A percentile compares a stretch with the other conserved stretches of the same genome.
These are phyloP conservation scores for Agrocybe praecox DNA, from an alignment of 768 basidiomycete genomes.

Conservation along the genomic window DNA sequence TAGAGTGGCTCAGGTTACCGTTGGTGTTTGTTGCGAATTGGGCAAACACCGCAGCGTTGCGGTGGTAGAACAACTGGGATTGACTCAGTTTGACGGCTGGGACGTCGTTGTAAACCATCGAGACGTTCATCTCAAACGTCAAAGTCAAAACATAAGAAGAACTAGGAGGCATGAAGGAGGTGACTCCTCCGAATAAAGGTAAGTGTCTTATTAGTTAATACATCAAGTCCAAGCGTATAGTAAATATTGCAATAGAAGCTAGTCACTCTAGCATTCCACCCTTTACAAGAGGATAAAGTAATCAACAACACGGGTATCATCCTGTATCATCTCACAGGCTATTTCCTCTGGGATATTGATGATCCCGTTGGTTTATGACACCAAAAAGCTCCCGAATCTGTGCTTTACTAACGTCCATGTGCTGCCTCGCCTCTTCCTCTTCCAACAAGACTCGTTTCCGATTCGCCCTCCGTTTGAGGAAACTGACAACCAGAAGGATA, in stretches of 20 bases:
- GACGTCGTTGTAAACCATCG: slow-evolving; percentile 20
- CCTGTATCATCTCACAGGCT: too few relatives aligned
- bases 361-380: background rate
- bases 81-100: slow-evolving; percentile 21
- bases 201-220: background rate
- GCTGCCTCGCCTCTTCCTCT: background rate
- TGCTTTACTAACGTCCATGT: background rate
- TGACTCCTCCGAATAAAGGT: background rate
- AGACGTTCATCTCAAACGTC: slow-evolving; percentile 21
- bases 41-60: slow-evolving; percentile 30
- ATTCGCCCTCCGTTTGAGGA: background rate
- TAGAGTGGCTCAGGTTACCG: slow-evolving; percentile 10
- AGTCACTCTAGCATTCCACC: too few relatives aligned
- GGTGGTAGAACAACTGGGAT: slow-evolving; percentile 26
- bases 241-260: too few relatives aligned
- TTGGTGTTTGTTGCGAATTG: slow-evolving; percentile 26
- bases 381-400: background rate
- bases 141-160: slow-evolving; percentile 2
- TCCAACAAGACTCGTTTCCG: background rate
- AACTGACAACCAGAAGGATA: background rate
- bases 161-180: background rate
- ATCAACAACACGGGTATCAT: too few relatives aligned
- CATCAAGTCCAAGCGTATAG: too few relatives aligned
- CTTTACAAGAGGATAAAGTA: too few relatives aligned
- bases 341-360: too few relatives aligned